Evolutionary conservation across 2,329 filamentous ascomycete genomes (phyloP).

Genomic region (Blumeriella jaapii): DNA sequence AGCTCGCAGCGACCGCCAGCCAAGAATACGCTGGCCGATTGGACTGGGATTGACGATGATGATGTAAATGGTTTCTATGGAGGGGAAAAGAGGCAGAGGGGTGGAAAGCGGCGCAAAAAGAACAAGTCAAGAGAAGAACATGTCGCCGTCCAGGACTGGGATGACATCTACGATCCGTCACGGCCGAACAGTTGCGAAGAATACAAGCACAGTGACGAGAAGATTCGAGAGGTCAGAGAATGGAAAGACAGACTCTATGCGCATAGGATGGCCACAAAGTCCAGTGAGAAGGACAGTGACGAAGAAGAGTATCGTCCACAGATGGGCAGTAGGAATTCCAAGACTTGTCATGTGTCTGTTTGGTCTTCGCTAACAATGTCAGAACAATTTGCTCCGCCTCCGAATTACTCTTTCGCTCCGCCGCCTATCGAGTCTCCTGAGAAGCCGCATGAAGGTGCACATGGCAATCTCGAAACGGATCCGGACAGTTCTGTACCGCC

Average conservation of each 20-base stretch:
- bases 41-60: slow-evolving; percentile 71
- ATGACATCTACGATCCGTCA: slow-evolving; percentile 79
- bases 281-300: slow-evolving; percentile 34
- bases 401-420: slow-evolving; percentile 44
- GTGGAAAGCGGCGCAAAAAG: slow-evolving; percentile 52
- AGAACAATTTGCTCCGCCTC: slow-evolving; percentile 51
- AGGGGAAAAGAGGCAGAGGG: slow-evolving; percentile 53
- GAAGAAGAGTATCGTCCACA: slow-evolving; percentile 32
- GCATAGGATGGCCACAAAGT: slow-evolving; percentile 43
- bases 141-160: slow-evolving; percentile 61
- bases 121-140: slow-evolving; percentile 61
- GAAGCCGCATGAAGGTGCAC: slow-evolving; percentile 27
- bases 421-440: slow-evolving; percentile 35
- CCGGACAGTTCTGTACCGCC: slow-evolving; percentile 22
- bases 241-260: slow-evolving; percentile 78
- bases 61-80: slow-evolving; percentile 56
- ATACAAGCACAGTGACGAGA: slow-evolving; percentile 75
- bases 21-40: slow-evolving; percentile 69
- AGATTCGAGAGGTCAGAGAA: slow-evolving; percentile 65
- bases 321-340: slow-evolving; percentile 33
- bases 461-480: slow-evolving; percentile 9
- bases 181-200: slow-evolving; percentile 76
- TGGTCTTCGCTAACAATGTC: slow-evolving; percentile 11
- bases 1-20: slow-evolving; percentile 32
- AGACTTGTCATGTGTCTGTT: not conserved